A percentile compares a stretch with the other conserved stretches of the same genome.
These are phyloP conservation scores for Cordyceps pruinosa DNA, from an alignment of 2,329 filamentous ascomycete genomes.

Conservation along the genomic window DNA sequence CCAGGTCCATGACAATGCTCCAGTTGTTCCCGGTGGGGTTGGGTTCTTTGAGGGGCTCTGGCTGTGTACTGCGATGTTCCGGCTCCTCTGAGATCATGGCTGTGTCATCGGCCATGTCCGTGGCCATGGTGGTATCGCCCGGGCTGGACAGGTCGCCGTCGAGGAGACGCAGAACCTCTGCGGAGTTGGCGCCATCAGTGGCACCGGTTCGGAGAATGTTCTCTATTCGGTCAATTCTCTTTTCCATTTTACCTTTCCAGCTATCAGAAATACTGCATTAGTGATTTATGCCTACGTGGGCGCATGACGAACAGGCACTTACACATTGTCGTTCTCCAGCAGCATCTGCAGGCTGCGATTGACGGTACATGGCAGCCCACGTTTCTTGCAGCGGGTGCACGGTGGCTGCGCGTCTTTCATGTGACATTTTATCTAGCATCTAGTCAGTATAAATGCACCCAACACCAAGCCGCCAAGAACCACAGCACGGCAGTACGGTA, in stretches of 20 bases:
- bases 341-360: constrained; percentile 36
- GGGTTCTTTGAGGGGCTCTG: background rate
- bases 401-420: constrained; percentile 31
- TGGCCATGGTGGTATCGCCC: background rate
- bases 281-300: background rate
- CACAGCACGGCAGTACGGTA: background rate
- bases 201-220: constrained; percentile 24
- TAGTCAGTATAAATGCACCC: background rate
- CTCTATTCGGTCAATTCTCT: constrained; percentile 30
- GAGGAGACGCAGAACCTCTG: background rate
- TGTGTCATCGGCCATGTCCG: background rate
- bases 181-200: constrained; percentile 6
- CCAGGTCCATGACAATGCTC: constrained; percentile 10
- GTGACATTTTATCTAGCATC: constrained; percentile 31
- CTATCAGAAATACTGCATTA: constrained; percentile 14
- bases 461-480: background rate
- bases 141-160: constrained; percentile 6
- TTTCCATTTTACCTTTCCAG: constrained; percentile 33
- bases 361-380: constrained; percentile 32
- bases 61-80: background rate
- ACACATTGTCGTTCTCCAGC: constrained; percentile 31
- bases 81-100: constrained; percentile 3
- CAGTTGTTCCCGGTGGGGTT: constrained; percentile 7
- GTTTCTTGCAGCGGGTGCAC: constrained; percentile 33
- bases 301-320: background rate